phyloP scores from a whole-genome alignment of 1,284 basidiomycete species.

The Boletus semigastroideus region DNA sequence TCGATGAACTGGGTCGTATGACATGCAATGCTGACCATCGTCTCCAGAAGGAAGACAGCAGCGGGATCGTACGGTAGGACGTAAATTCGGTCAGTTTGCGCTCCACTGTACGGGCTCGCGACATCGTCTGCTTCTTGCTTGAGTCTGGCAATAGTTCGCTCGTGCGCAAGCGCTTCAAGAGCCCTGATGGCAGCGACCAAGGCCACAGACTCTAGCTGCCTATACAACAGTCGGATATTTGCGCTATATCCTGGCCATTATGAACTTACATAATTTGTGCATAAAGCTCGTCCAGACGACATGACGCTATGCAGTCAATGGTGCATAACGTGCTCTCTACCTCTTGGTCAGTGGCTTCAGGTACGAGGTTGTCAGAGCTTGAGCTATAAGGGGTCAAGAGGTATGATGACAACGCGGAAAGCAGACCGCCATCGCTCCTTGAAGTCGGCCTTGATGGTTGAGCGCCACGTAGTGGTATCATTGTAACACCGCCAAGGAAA shows the following conservation, averaged over 20 bases:
- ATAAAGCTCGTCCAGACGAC: constrained; percentile 92
- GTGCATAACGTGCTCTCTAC: constrained; percentile 94
- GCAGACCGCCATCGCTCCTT: constrained; percentile 82
- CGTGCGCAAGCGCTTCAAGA: constrained; percentile 88
- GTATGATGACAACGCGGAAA: constrained; percentile 95
- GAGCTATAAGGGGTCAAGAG: constrained; percentile 91
- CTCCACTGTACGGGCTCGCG: constrained; percentile 31
- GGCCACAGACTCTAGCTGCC: constrained; percentile 75
- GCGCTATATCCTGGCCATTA: not conserved
- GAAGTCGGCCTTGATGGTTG: constrained; percentile 65
- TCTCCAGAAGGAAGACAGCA: constrained; percentile 91
- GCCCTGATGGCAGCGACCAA: constrained; percentile 82
- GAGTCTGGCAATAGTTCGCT: constrained; percentile 74
- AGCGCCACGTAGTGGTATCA: constrained; percentile 83
- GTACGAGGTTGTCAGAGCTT: constrained; percentile 69
- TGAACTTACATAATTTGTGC: constrained; percentile 81
- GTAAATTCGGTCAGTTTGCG: constrained; percentile 42
- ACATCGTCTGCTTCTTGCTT: constrained; percentile 66
- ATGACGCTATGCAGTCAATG: constrained; percentile 93
- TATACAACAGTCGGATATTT: constrained; percentile 34
- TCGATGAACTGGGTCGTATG: constrained; percentile 77
- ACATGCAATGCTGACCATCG: constrained; percentile 85
- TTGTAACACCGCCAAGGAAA: constrained; percentile 86
- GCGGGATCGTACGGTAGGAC: constrained; percentile 90
- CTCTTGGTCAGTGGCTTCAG: constrained; percentile 85